Evolutionary conservation across 148 eudicot species (phyloP), one percentile per base, ranked within the genome.

Genomic region (Hydrangea macrophylla): DNA sequence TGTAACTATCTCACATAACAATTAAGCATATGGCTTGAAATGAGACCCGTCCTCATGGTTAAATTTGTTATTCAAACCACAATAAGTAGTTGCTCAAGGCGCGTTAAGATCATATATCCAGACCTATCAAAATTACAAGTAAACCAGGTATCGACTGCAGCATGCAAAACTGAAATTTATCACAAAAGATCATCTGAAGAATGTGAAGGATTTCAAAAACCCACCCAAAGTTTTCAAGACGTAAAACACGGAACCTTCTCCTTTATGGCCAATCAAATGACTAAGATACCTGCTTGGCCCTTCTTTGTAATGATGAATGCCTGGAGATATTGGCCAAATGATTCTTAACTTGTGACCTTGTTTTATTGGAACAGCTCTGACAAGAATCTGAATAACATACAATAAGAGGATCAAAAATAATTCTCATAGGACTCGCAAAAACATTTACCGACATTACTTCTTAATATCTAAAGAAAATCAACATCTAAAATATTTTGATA

Each of bases 251-350:
- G 98, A 94, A 81, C 97, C 98, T 86, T 90, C 98, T 85, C 92
- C 98, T 86, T 94, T 91, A 90, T 94, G 98, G 82, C 97, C 96
- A 80, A 94, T 84, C 78, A 94, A 85, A 82, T 93, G 98, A 69
- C 92, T 83, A 76, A 94, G 88, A 84, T 94, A 94, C 88, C 85
- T 86, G 85, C 84, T 80, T 60, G 98, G 88, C 76, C 96, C 92
- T 79, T 94, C 97, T 75, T 83, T 85, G 84, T 90, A 85, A 79
- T 88, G 74, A 70, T 22, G 84, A 75, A 90, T 79, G 68, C 84
- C 79, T 26, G 98, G 96, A 70, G 97, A 85, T 60, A 83, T 79
- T 39, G 97, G 98, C 98, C 98, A 94, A 48, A 35, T 57, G 66
- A 90, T 62, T 66, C 64, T 81, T 82, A 94, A 76, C 72, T 75